phyloP scores from a whole-genome alignment of 495 filamentous ascomycete genomes.

The Aspergillus funiculosus region DNA sequence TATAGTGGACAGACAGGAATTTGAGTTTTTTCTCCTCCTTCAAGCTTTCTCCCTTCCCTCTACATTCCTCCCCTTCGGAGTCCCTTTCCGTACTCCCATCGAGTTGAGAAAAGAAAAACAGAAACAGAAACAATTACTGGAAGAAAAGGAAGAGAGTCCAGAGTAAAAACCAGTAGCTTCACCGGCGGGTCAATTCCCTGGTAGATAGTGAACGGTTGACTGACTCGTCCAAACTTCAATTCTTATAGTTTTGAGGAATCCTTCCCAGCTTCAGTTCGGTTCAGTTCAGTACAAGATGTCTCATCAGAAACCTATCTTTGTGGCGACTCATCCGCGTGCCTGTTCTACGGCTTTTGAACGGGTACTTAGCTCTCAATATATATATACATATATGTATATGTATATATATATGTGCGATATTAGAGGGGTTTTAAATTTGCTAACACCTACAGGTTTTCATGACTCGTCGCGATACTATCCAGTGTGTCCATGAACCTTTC shows the following conservation, averaged over 20 bases:
- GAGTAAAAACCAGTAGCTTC: constrained; percentile 9
- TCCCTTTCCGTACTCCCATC: background rate
- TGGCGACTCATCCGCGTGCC: constrained; percentile 87
- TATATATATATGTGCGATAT: too few relatives aligned
- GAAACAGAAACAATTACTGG: too few relatives aligned
- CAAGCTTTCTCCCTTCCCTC: too few relatives aligned
- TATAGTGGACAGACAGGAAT: background rate
- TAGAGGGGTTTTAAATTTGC: too few relatives aligned
- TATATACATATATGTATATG: too few relatives aligned
- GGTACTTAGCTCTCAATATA: constrained; percentile 47
- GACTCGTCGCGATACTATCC: constrained; percentile 73
- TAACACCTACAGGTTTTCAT: constrained; percentile 83
- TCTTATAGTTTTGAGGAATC: too few relatives aligned
- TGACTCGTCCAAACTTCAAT: background rate
- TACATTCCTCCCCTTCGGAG: background rate
- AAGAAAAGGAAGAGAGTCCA: background rate
- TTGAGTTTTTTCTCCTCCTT: background rate
- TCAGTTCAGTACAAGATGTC: constrained; percentile 50
- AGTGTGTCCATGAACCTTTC: constrained; percentile 90
- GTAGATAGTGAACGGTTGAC: constrained; percentile 13
- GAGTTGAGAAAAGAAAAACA: background rate
- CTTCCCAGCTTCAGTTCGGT: background rate
- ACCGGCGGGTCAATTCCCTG: constrained; percentile 22
- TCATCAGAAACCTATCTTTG: constrained; percentile 71
- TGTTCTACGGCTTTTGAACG: constrained; percentile 96